A percentile compares a stretch with the other conserved stretches of the same genome.
Conservation (phyloP, 2,329 filamentous ascomycete genomes). For the Talaromyces sp. region DNA sequence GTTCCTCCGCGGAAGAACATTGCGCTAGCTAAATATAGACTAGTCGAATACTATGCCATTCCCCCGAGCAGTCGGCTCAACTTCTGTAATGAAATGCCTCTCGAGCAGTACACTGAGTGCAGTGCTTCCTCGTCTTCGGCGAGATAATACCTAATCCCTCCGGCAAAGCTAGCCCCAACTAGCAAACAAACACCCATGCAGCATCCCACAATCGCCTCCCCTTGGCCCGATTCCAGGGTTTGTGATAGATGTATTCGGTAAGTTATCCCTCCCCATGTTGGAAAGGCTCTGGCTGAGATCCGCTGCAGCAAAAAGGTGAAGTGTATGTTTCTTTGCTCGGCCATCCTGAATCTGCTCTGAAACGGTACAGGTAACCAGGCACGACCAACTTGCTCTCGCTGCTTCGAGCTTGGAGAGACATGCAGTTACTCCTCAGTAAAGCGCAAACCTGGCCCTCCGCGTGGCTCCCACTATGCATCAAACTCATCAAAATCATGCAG, state of each 20-base stretch:
- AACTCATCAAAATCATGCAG: neutral
- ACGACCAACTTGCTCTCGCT: slow-evolving; percentile 31
- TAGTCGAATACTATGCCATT: neutral
- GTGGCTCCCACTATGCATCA: slow-evolving; percentile 19
- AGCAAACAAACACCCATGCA: neutral
- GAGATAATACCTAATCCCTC: neutral
- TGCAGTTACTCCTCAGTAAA: slow-evolving; percentile 27
- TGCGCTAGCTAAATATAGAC: neutral
- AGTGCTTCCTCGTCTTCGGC: neutral
- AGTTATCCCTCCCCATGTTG: neutral
- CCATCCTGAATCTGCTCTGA: neutral
- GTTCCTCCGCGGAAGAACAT: neutral
- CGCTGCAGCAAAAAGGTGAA: slow-evolving; percentile 2
- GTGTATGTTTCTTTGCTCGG: neutral
- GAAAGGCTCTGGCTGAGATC: neutral
- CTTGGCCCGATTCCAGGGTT: slow-evolving; percentile 1
- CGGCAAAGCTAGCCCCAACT: neutral
- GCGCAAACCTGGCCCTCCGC: slow-evolving; percentile 28
- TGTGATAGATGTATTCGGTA: slow-evolving; percentile 17
- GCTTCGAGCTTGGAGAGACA: slow-evolving; percentile 20
- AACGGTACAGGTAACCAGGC: slow-evolving; percentile 24
- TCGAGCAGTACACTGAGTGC: neutral
- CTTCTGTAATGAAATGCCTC: neutral
- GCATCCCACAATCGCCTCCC: neutral
- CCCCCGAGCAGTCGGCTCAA: neutral